Percentiles rank a stretch among this genome's conserved stretches.
Conservation (phyloP, 108 stramenopile genomes). For the Stephanodiscus minutulus region DNA sequence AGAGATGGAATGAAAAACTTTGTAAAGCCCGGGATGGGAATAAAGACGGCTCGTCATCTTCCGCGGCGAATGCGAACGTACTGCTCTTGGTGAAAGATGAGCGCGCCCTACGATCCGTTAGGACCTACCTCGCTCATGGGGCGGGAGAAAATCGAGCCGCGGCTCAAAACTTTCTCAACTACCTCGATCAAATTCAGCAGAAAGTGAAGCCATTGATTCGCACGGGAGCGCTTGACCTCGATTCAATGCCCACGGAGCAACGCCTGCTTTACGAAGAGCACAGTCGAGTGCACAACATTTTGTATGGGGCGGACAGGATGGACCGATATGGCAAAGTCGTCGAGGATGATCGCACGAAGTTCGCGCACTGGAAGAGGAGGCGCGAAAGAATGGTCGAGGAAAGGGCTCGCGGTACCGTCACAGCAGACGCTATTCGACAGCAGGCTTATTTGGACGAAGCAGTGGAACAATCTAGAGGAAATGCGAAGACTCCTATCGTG, state of each 20-base stretch:
- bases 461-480: slow-evolving; percentile 65
- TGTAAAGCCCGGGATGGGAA: slow-evolving; percentile 12
- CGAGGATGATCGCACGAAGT: slow-evolving; percentile 45
- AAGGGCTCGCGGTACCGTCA: slow-evolving; percentile 58
- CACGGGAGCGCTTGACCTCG: slow-evolving; percentile 36
- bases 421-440: slow-evolving; percentile 68
- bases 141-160: slow-evolving; percentile 54
- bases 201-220: slow-evolving; percentile 58
- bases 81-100: slow-evolving; percentile 94
- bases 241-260: slow-evolving; percentile 66
- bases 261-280: slow-evolving; percentile 78
- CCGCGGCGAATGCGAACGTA: slow-evolving; percentile 42
- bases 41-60: slow-evolving; percentile 5
- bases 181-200: slow-evolving; percentile 69
- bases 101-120: slow-evolving; percentile 68
- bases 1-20: slow-evolving; percentile 37
- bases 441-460: slow-evolving; percentile 77
- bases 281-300: slow-evolving; percentile 51
- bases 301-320: slow-evolving; percentile 48
- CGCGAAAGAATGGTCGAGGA: slow-evolving; percentile 65
- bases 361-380: slow-evolving; percentile 68
- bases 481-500: slow-evolving; percentile 10
- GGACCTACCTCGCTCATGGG: slow-evolving; percentile 61
- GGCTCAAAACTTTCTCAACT: slow-evolving; percentile 62
- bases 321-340: slow-evolving; percentile 27